Evolutionary conservation across 768 basidiomycete genomes (phyloP).

Genomic region (Aureoboletus auriporus): DNA sequence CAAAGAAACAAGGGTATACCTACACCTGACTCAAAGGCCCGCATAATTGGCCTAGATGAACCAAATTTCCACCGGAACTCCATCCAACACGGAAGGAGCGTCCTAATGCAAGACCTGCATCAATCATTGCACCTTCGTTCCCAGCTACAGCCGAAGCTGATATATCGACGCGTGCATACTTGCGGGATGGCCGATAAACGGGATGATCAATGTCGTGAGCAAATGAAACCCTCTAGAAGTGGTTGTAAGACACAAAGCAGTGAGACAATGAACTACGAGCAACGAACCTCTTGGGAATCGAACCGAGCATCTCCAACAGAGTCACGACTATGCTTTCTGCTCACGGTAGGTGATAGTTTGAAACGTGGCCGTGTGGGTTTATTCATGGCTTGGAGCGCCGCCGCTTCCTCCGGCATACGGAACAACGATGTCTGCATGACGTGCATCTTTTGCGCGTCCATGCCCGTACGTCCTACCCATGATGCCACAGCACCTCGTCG

Average conservation of each 20-base stretch:
- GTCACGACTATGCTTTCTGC: slow-evolving; percentile 73
- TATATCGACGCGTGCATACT: slow-evolving; percentile 72
- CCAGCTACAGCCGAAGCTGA: slow-evolving; percentile 62
- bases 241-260: not conserved
- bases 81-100: slow-evolving; percentile 88
- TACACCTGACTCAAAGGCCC: slow-evolving; percentile 50
- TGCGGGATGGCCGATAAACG: slow-evolving; percentile 69
- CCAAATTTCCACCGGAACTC: slow-evolving; percentile 77
- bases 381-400: slow-evolving; percentile 53
- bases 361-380: slow-evolving; percentile 35
- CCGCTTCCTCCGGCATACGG: slow-evolving; percentile 69
- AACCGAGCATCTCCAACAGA: slow-evolving; percentile 69
- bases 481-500: slow-evolving; percentile 49
- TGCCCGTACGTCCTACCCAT: slow-evolving; percentile 68
- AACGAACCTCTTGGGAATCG: slow-evolving; percentile 58
- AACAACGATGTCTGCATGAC: slow-evolving; percentile 93
- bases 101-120: slow-evolving; percentile 83
- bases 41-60: slow-evolving; percentile 75
- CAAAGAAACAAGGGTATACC: slow-evolving; percentile 26
- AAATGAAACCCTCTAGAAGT: slow-evolving; percentile 69
- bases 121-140: slow-evolving; percentile 61
- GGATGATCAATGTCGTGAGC: slow-evolving; percentile 67
- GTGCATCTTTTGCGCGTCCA: slow-evolving; percentile 87
- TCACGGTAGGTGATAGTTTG: slow-evolving; percentile 37
- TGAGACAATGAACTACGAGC: slow-evolving; percentile 10